Percentiles rank a stretch among this genome's conserved stretches.
These are phyloP conservation scores for Colletotrichum cuscutae DNA, from an alignment of 2,329 filamentous ascomycete species.

Conservation along the genomic window DNA sequence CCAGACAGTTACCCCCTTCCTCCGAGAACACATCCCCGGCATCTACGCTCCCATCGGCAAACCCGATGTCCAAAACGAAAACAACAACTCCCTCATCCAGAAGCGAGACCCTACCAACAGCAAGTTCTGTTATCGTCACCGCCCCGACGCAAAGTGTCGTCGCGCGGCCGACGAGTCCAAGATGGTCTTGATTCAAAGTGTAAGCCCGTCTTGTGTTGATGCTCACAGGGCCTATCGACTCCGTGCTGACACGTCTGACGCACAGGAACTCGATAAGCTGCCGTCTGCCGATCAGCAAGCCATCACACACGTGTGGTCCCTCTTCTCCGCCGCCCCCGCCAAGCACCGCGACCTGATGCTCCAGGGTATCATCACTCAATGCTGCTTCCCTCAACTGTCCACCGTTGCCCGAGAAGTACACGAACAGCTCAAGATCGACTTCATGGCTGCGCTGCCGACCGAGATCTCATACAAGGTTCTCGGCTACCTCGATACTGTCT, in stretches of 20 bases:
- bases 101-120: constrained; percentile 72
- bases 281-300: constrained; percentile 90
- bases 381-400: constrained; percentile 96
- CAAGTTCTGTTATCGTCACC: constrained; percentile 95
- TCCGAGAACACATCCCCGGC: constrained; percentile 89
- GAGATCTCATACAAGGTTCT: constrained; percentile 96
- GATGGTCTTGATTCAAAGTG: constrained; percentile 93
- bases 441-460: constrained; percentile 85
- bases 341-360: constrained; percentile 97
- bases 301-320: constrained; percentile 96
- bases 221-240: constrained; percentile 1
- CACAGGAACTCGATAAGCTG: constrained; percentile 81
- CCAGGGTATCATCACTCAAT: constrained; percentile 94
- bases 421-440: constrained; percentile 97
- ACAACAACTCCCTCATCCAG: constrained; percentile 42
- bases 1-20: constrained; percentile 86
- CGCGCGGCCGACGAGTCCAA: constrained; percentile 93
- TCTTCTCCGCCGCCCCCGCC: constrained; percentile 94
- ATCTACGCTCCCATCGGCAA: constrained; percentile 85
- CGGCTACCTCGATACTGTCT: constrained; percentile 91
- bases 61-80: constrained; percentile 56
- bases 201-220: constrained; percentile 54
- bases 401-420: constrained; percentile 90
- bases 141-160: constrained; percentile 92
- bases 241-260: constrained; percentile 39